phyloP scores from a whole-genome alignment of 306 rosid genomes.

The Chamaecrista fasciculata region DNA sequence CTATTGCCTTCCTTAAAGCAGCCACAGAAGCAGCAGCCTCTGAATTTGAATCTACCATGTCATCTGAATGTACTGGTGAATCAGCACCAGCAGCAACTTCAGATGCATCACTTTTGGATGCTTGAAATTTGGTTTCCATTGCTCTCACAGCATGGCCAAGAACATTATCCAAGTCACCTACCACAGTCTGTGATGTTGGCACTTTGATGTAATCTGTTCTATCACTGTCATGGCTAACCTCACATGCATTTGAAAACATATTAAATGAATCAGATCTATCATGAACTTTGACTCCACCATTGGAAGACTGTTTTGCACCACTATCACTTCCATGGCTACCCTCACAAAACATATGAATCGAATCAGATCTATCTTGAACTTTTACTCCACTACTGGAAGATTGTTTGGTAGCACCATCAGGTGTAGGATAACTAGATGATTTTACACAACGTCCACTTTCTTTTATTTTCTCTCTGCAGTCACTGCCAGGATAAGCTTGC shows the following conservation, averaged over 20 bases:
- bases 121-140: constrained; percentile 36
- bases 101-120: constrained; percentile 31
- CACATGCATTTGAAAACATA: constrained; percentile 45
- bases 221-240: constrained; percentile 45
- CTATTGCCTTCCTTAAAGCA: constrained; percentile 88
- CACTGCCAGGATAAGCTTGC: constrained; percentile 28
- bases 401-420: constrained; percentile 40
- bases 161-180: constrained; percentile 31
- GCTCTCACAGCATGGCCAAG: constrained; percentile 37
- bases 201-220: constrained; percentile 35
- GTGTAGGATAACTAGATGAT: constrained; percentile 30
- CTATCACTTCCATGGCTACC: constrained; percentile 42
- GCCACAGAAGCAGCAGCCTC: constrained; percentile 82
- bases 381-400: constrained; percentile 36
- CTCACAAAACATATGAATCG: constrained; percentile 48
- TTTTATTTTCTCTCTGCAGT: constrained; percentile 26
- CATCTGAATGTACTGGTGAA: constrained; percentile 59
- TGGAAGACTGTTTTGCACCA: constrained; percentile 45
- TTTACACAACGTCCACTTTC: constrained; percentile 28
- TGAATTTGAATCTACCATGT: constrained; percentile 70
- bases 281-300: constrained; percentile 36
- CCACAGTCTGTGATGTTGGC: constrained; percentile 38
- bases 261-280: constrained; percentile 40
- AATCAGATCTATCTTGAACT: constrained; percentile 40
- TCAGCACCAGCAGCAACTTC: constrained; percentile 37